Percentiles rank a stretch among this genome's conserved stretches.
Evolutionary conservation across 176 grass and related monocot genomes (phyloP).

Genomic region (Oryza nivara): DNA sequence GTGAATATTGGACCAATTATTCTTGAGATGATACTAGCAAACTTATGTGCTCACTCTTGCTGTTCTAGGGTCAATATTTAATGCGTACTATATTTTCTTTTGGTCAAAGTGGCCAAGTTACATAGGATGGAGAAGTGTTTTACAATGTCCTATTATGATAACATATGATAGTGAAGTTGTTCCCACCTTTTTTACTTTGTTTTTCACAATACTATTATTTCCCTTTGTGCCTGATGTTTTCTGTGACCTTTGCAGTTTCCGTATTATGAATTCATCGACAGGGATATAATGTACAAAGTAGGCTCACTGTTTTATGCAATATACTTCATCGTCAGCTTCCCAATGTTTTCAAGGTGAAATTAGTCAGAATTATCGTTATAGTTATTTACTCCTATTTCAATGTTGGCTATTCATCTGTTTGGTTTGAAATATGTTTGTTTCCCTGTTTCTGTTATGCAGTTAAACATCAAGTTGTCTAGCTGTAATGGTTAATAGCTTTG

Average conservation of each 20-base stretch:
- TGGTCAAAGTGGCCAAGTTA: background rate
- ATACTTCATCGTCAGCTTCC: constrained; percentile 97
- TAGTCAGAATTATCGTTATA: background rate
- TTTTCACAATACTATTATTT: background rate
- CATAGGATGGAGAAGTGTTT: background rate
- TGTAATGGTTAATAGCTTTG: background rate
- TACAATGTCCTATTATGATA: background rate
- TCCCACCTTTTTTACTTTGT: background rate
- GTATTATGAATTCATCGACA: constrained; percentile 88
- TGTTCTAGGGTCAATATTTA: background rate
- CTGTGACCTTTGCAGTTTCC: constrained; percentile 72
- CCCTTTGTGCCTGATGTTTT: constrained; percentile 27
- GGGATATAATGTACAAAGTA: constrained; percentile 88
- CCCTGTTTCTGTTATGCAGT: background rate
- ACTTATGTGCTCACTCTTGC: background rate
- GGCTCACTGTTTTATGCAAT: constrained; percentile 97
- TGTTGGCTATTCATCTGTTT: constrained; percentile 16
- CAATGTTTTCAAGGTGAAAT: constrained; percentile 92
- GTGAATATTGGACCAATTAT: background rate
- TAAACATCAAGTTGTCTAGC: background rate
- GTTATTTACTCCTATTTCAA: background rate
- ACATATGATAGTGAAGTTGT: background rate
- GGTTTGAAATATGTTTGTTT: background rate
- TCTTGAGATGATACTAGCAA: background rate
- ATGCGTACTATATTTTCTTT: background rate